phyloP scores from a whole-genome alignment of 1,284 basidiomycete genomes.

The Grifola frondosa region DNA sequence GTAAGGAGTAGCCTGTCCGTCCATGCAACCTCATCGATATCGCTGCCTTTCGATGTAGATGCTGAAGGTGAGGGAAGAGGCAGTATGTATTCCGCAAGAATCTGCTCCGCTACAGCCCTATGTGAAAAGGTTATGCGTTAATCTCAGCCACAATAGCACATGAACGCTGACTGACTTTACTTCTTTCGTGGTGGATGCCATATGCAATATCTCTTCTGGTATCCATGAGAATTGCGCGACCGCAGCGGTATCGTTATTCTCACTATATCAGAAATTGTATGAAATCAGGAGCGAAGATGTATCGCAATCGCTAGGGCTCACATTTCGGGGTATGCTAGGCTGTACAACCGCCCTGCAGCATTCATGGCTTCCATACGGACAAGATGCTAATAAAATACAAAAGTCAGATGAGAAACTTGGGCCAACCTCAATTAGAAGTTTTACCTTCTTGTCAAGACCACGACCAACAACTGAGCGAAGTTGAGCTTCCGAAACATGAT shows the following conservation, averaged over 20 bases:
- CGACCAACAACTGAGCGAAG: slow-evolving; percentile 71
- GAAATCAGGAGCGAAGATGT: background rate
- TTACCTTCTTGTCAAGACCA: slow-evolving; percentile 84
- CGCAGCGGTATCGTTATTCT: slow-evolving; percentile 75
- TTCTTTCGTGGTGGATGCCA: slow-evolving; percentile 51
- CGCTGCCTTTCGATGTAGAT: slow-evolving; percentile 51
- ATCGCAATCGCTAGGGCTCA: too few relatives aligned
- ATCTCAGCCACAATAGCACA: background rate
- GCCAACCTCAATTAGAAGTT: slow-evolving; percentile 8
- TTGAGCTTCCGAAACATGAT: slow-evolving; percentile 71
- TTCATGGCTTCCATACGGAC: slow-evolving; percentile 85
- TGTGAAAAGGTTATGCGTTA: background rate
- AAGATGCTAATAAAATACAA: slow-evolving; percentile 43
- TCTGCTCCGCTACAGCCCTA: slow-evolving; percentile 61
- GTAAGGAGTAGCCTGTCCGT: slow-evolving; percentile 80
- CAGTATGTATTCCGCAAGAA: slow-evolving; percentile 74
- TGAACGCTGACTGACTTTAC: slow-evolving; percentile 46
- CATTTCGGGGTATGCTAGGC: slow-evolving; percentile 88
- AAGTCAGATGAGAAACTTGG: background rate
- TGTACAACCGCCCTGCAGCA: slow-evolving; percentile 79
- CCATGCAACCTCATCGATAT: slow-evolving; percentile 81
- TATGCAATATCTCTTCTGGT: slow-evolving; percentile 70
- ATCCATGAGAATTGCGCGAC: slow-evolving; percentile 92
- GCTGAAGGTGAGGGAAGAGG: slow-evolving; percentile 65
- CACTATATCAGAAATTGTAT: slow-evolving; percentile 47